A percentile compares a stretch with the other conserved stretches of the same genome.
Evolutionary conservation across 805 yeast genomes (phyloP).

Genomic region (Kazachstania psychrophila): DNA sequence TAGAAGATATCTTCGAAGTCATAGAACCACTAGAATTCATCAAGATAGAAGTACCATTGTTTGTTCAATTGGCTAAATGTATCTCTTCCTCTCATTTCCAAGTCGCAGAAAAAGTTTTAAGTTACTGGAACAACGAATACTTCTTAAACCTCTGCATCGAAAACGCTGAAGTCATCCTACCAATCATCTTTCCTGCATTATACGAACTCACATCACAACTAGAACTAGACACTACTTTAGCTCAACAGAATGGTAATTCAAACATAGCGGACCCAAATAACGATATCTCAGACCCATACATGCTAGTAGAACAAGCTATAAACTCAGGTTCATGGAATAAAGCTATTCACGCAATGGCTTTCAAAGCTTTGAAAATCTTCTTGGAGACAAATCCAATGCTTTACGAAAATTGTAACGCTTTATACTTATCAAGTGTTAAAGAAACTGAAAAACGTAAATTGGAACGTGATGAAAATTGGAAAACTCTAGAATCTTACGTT

Average conservation of each 20-base stretch:
- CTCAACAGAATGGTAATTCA: constrained; percentile 3
- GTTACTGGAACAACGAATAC: constrained; percentile 92
- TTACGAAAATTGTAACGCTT: constrained; percentile 85
- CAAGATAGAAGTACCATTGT: constrained; percentile 84
- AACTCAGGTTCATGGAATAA: constrained; percentile 77
- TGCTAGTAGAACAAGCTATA: constrained; percentile 33
- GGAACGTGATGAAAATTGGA: constrained; percentile 63
- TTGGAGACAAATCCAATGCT: constrained; percentile 86
- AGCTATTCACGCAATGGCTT: constrained; percentile 84
- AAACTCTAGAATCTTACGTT: constrained; percentile 54
- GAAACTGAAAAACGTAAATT: constrained; percentile 58
- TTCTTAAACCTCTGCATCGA: constrained; percentile 85
- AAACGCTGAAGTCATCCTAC: constrained; percentile 83
- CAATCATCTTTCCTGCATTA: constrained; percentile 82
- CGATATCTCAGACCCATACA: constrained; percentile 26
- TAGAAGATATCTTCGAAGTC: constrained; percentile 93
- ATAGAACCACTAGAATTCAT: constrained; percentile 89
- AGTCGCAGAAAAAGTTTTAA: constrained; percentile 89
- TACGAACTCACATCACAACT: constrained; percentile 64
- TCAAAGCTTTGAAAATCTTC: constrained; percentile 81
- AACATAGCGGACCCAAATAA: neutral
- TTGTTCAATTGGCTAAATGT: constrained; percentile 89
- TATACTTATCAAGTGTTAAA: constrained; percentile 71
- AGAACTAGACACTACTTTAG: constrained; percentile 21
- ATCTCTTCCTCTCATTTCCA: constrained; percentile 94